Evolutionary conservation across 2,329 filamentous ascomycete genomes (phyloP).

Genomic region (Sphaceloma murrayae): DNA sequence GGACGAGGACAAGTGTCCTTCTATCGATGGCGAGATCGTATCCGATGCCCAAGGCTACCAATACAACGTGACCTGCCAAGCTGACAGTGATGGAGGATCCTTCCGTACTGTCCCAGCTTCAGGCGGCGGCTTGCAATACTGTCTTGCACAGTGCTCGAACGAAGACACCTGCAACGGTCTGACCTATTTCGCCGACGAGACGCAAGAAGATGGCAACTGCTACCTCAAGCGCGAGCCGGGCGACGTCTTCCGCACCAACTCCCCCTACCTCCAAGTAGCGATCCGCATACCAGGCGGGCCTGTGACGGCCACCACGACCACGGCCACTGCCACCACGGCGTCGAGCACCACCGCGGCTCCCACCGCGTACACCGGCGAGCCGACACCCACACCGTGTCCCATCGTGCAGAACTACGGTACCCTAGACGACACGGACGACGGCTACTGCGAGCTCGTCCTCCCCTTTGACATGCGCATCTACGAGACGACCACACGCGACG

Average conservation of each 20-base stretch:
- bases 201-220: slow-evolving; percentile 15
- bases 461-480: slow-evolving; percentile 26
- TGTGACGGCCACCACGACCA: slow-evolving; percentile 14
- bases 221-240: slow-evolving; percentile 14
- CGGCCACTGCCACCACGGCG: slow-evolving; percentile 16
- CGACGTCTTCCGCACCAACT: slow-evolving; percentile 6
- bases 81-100: background rate
- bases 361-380: slow-evolving; percentile 14
- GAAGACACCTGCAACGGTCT: slow-evolving; percentile 20
- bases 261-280: slow-evolving; percentile 2
- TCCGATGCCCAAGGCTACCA: slow-evolving; percentile 16
- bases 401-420: slow-evolving; percentile 28
- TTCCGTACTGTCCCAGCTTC: background rate
- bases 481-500: slow-evolving; percentile 18
- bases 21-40: slow-evolving; percentile 17
- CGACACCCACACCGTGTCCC: slow-evolving; percentile 20
- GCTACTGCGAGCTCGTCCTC: slow-evolving; percentile 27
- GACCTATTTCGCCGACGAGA: slow-evolving; percentile 20
- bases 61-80: slow-evolving; percentile 18
- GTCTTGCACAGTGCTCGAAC: slow-evolving; percentile 21
- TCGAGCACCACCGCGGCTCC: slow-evolving; percentile 10
- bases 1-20: slow-evolving; percentile 17
- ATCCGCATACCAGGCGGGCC: slow-evolving; percentile 15
- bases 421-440: slow-evolving; percentile 25
- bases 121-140: slow-evolving; percentile 16